A percentile compares a stretch with the other conserved stretches of the same genome.
phyloP scores from a whole-genome alignment of 192 early-diverging fungal genomes.

The Gaertneriomyces sp. region DNA sequence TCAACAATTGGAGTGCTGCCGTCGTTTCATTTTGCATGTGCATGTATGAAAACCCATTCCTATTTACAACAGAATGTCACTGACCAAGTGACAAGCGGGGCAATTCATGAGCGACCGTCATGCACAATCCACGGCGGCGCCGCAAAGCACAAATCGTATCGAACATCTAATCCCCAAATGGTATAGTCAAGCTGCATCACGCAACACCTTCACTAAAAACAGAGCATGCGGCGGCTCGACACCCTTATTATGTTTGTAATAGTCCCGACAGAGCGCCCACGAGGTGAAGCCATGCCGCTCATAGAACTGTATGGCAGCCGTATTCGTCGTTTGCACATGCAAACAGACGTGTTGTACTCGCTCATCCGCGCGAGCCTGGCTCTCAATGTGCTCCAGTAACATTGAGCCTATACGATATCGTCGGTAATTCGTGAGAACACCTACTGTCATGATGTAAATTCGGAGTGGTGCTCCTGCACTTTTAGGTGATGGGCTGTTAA shows the following conservation, averaged over 20 bases:
- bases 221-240: slow-evolving; percentile 82
- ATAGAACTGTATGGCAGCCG: slow-evolving; percentile 80
- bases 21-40: too few species aligned
- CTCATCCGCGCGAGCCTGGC: slow-evolving; percentile 47
- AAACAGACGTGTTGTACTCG: slow-evolving; percentile 60
- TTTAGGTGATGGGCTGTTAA: too few species aligned
- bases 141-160: too few species aligned
- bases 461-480: neutral
- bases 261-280: slow-evolving; percentile 55
- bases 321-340: slow-evolving; percentile 84
- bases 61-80: too few species aligned
- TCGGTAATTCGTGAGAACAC: slow-evolving; percentile 80
- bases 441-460: slow-evolving; percentile 92
- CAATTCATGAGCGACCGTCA: too few species aligned
- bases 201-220: slow-evolving; percentile 22
- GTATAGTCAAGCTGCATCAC: too few species aligned
- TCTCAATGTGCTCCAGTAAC: slow-evolving; percentile 57
- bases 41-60: too few species aligned
- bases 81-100: too few species aligned
- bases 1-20: too few species aligned
- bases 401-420: slow-evolving; percentile 56
- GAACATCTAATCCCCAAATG: too few species aligned
- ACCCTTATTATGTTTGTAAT: slow-evolving; percentile 66
- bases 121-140: too few species aligned
- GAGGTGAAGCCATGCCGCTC: slow-evolving; percentile 71